Base-by-base conservation (phyloP, 805 yeast species). In the Metschnikowia proteae region DNA sequence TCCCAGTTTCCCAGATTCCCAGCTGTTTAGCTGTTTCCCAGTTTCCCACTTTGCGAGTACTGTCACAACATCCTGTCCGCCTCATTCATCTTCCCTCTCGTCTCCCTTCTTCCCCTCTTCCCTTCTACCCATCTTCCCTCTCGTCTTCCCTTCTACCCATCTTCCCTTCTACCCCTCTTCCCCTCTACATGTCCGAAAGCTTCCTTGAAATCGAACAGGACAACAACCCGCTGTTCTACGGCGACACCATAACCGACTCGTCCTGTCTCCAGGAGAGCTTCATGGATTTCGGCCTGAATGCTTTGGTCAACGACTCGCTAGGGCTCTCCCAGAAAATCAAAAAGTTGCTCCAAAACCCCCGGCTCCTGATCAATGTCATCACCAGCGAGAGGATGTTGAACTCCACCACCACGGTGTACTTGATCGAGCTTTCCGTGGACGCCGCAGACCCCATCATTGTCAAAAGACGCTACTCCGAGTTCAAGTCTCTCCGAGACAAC, bases 161-260 rank as follows among this genome's bases (percentile, higher is more conserved):
- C n/a, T n/a, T n/a, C n/a, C n/a, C n/a, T n/a, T n/a, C n/a, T n/a
- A n/a, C n/a, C n/a, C n/a, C n/a, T n/a, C n/a, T n/a, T n/a, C n/a
- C n/a, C n/a, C n/a, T n/a, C n/a, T n/a, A n/a, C n/a, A 55, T 55
- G 57, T 52, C 49, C 35, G 60, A 54, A 41, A 33, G 58, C 30
- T 68, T 70, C 47, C 70, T 64, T 38, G 76, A 70, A 50, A 70
- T 71, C 43, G 77, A 73, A 51, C 75, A 71, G 54, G 77, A 73
- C 50, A 73, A 72, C 57, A 73, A 73, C 49, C 77, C 77, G 10
- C 71, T 74, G 35, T 65, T 71, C 49, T 72, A 70, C 51, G 64
- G 64, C 30, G 46, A 30, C 6, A 10, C 26, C 32, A 37, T 36
- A 10, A 8, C 32, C 36, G 50, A 36, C 32, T 23, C 48, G 34